A percentile compares a stretch with the other conserved stretches of the same genome.
phyloP scores from a whole-genome alignment of 1,284 basidiomycete genomes.

The Bjerkandera adusta region DNA sequence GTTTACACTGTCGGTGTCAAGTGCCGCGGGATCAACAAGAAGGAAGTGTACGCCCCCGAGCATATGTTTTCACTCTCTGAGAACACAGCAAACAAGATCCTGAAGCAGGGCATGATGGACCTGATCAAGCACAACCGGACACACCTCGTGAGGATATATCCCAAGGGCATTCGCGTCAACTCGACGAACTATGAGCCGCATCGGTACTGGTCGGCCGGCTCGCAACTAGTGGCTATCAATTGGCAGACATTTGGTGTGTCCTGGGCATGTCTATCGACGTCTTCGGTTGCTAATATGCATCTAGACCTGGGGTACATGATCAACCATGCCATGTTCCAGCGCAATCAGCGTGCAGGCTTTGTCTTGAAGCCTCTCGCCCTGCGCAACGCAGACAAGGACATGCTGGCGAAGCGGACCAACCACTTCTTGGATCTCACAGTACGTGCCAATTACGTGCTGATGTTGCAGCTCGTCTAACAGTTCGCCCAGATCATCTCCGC shows the following conservation, averaged over 20 bases:
- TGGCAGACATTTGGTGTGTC: conserved; percentile 92
- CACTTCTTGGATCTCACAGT: conserved; percentile 69
- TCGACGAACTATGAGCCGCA: conserved; percentile 92
- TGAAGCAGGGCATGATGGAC: conserved; percentile 63
- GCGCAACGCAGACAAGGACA: conserved; percentile 62
- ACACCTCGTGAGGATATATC: conserved; percentile 90
- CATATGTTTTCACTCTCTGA: conserved; percentile 96
- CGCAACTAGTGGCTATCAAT: conserved; percentile 95
- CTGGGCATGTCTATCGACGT: neutral
- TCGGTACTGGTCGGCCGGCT: conserved; percentile 87
- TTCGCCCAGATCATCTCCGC: conserved; percentile 78
- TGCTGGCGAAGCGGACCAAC: conserved; percentile 51
- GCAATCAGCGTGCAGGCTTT: conserved; percentile 85
- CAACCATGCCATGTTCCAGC: conserved; percentile 93
- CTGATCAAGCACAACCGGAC: conserved; percentile 87
- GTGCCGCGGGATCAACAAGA: conserved; percentile 89
- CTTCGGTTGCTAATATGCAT: neutral
- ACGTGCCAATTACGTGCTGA: conserved; percentile 17
- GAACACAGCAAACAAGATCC: conserved; percentile 67
- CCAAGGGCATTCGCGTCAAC: conserved; percentile 78
- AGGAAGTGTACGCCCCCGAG: conserved; percentile 82
- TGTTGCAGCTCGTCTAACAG: neutral
- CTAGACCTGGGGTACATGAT: conserved; percentile 85
- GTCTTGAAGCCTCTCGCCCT: conserved; percentile 88
- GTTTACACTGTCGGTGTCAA: conserved; percentile 97